Percentiles rank a stretch among this genome's conserved stretches.
Evolutionary conservation across 768 basidiomycete species (phyloP).

Genomic region (Peribolospora kevripleyi): DNA sequence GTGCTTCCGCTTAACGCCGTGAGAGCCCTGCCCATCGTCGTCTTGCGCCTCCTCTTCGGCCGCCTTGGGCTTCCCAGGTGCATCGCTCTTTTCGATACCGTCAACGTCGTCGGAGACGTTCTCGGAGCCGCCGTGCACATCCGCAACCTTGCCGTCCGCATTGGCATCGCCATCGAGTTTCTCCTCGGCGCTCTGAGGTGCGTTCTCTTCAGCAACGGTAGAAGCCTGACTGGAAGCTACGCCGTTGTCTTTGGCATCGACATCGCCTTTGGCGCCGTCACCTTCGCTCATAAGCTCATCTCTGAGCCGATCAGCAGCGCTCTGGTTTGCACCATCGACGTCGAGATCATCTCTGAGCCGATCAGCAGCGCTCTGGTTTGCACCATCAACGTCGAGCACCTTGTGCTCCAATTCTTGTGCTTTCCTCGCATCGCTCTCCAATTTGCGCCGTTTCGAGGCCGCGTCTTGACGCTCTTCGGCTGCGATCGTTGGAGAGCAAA

Average conservation of each 20-base stretch:
- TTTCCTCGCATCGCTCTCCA: neutral
- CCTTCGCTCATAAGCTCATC: slow-evolving; percentile 40
- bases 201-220: too few relatives aligned
- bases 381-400: slow-evolving; percentile 20
- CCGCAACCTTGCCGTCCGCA: too few relatives aligned
- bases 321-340: slow-evolving; percentile 50
- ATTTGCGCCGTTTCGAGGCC: slow-evolving; percentile 60
- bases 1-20: neutral
- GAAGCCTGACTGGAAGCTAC: neutral
- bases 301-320: slow-evolving; percentile 78
- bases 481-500: slow-evolving; percentile 19
- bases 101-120: too few relatives aligned
- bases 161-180: too few relatives aligned
- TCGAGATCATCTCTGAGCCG: slow-evolving; percentile 10
- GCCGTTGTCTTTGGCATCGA: neutral
- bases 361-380: slow-evolving; percentile 81
- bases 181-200: too few relatives aligned
- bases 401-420: slow-evolving; percentile 5
- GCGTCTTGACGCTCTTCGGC: slow-evolving; percentile 85
- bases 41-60: neutral
- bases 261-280: slow-evolving; percentile 4
- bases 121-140: too few relatives aligned
- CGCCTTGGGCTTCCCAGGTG: neutral
- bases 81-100: too few relatives aligned
- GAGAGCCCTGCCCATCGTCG: neutral